Evolutionary conservation across 2,329 filamentous ascomycete genomes (phyloP), one percentile per base, ranked within the genome.

Genomic region (Teratosphaeria zuluensis): DNA sequence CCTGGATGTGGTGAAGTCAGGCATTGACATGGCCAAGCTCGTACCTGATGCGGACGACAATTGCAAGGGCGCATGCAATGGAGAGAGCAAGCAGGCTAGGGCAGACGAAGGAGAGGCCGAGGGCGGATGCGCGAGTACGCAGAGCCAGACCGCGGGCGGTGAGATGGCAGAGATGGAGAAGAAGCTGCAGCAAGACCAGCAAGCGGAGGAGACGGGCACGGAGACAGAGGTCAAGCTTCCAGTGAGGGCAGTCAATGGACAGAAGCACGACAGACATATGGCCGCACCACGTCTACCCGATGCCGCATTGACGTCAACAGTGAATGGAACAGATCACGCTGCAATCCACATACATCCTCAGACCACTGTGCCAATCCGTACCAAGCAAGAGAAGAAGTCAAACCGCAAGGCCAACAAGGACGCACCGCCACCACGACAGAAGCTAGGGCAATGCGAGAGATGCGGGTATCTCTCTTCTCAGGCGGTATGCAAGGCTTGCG

Each of bases 391-490:
- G 61, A 69, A 70, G 60, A 61, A 61, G 31, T 56, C 59, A 1
- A 51, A 53, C 35, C 46, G 58, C 14, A 67, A 63, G 38, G 56
- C 59, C 1, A 54, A 28, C 4, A 58, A 55, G 24, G 62, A 63
- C 19, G 52, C 59, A 1, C 58, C 61, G 3, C 62, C 67, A 9
- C 75, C 80, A n/a, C 81, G 84, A 67, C 89, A 92, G 72, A 85
- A 86, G 14, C 81, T 96, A 65, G 90, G 92, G 1, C 86, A 85
- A 63, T 99, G 94, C 70, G 84, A 87, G 68, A 86, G 84, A 56
- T 99, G 94, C 67, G 94, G 94, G 14, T 99, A 97, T 72, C 88
- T 99, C 74, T 96, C 94, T 1, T 96, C 92, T 67, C 94, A 99
- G 73, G 83, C 84, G 32, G 84, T 96, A 46, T 99, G 94, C 75